Base-by-base conservation (phyloP, 2,329 filamentous ascomycete species). In the Chrysosporium queenslandicum region DNA sequence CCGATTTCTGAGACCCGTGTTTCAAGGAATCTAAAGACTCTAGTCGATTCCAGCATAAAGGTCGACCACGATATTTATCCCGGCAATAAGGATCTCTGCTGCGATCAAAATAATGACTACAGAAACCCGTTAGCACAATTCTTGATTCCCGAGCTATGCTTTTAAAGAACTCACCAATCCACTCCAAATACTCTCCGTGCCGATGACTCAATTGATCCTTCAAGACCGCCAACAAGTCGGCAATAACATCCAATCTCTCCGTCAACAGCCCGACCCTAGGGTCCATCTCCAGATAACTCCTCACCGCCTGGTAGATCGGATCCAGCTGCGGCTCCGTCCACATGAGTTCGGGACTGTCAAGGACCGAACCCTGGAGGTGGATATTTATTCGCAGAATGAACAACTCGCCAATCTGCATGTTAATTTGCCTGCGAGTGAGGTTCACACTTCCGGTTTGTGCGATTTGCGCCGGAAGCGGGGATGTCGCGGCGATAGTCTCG, bases 341-440 rank as follows among this genome's bases (percentile, higher is more conserved):
- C 78, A 98, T 97, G 39, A 98, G 78, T 71, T 98, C 92, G 0
- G 92, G 92, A 8, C 90, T 94, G 68, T 98, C 92, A 36, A 98
- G 83, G 4, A 98, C 90, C 27, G 87, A 94, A 30, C 92, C 92
- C 68, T 97, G 95, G 47, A 98, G 78, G 71, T 98, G 94, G 64
- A 98, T 97, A 68, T 92, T 96, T 73, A 98, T 97, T 55, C 92
- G 82, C 29, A 98, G 75, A 64, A 98, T 97, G 70, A 98, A 98
- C 50, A 98, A 80, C 72, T 98, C 90, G 66, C 92, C 92, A 56
- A 98, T 96, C 71, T 97, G 90, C 90, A 97, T 97, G 75, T 97
- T 97, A 75, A 98, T 96, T 67, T 97, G 83, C 54, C 82, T 82
- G 40, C 91, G 82, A 54, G 83, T 88, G 54, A 98, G 80, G 52